phyloP scores from a whole-genome alignment of 2,329 filamentous ascomycete genomes.

The Bipolaris bicolor region DNA sequence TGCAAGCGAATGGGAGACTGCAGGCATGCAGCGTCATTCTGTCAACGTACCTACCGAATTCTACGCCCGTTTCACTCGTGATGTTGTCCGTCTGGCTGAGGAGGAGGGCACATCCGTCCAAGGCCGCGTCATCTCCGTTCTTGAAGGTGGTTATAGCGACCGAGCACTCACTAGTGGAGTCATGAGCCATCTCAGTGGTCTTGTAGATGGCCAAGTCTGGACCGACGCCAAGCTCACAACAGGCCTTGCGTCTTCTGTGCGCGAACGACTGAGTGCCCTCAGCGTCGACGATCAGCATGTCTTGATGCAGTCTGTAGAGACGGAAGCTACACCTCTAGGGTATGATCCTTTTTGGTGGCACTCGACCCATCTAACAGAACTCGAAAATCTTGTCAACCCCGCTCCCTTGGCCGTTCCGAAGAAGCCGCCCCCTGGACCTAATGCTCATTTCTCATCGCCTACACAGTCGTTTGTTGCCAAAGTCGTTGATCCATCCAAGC shows the following conservation, averaged over 20 bases:
- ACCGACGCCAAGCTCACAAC: constrained; percentile 41
- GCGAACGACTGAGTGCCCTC: constrained; percentile 56
- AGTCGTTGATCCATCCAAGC: constrained; percentile 70
- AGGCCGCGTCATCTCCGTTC: constrained; percentile 86
- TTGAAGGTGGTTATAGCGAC: constrained; percentile 96
- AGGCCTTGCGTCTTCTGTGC: constrained; percentile 66
- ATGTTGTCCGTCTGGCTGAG: constrained; percentile 80
- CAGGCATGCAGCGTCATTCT: constrained; percentile 92
- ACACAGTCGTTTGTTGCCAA: constrained; percentile 88
- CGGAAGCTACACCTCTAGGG: constrained; percentile 25
- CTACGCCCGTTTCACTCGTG: constrained; percentile 87
- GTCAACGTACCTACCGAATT: constrained; percentile 97
- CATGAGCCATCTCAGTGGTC: constrained; percentile 85
- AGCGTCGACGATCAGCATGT: constrained; percentile 36
- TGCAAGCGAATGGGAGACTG: constrained; percentile 91
- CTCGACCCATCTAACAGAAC: constrained; percentile 34
- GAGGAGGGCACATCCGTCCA: constrained; percentile 79
- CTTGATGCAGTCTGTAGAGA: constrained; percentile 26
- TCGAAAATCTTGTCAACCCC: constrained; percentile 46
- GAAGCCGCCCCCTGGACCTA: constrained; percentile 64
- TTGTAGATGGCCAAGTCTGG: constrained; percentile 64
- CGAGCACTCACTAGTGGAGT: constrained; percentile 87
- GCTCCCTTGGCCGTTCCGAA: constrained; percentile 56
- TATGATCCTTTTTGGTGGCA: constrained; percentile 57
- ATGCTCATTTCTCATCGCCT: constrained; percentile 81